Conservation (phyloP, 371 early-diverging fungal genomes). For the Lichtheimia corymbifera region DNA sequence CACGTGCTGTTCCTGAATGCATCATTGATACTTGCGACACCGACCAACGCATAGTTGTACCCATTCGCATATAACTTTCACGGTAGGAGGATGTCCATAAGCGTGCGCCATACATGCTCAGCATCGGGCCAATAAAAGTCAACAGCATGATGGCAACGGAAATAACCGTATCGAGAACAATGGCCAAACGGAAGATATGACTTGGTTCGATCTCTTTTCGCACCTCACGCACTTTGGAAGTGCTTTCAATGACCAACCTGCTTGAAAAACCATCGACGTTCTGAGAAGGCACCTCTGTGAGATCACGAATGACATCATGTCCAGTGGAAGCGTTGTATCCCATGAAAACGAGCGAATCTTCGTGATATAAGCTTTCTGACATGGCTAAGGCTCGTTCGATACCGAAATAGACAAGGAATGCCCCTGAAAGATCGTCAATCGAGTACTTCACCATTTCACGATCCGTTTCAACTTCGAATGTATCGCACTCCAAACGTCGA, state of each 20-base stretch:
- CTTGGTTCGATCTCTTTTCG: background rate
- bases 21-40: background rate
- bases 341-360: background rate
- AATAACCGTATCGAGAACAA: background rate
- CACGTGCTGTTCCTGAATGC: background rate
- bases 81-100: background rate
- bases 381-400: background rate
- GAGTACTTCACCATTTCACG: background rate
- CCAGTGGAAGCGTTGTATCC: background rate
- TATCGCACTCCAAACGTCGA: background rate
- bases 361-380: background rate
- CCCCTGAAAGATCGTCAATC: background rate
- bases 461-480: background rate
- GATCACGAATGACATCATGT: conserved; percentile 1
- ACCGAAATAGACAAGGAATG: background rate
- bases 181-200: background rate
- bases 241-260: background rate
- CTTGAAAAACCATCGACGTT: background rate
- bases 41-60: background rate
- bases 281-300: background rate
- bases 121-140: background rate
- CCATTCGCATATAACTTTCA: background rate
- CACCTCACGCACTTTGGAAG: background rate
- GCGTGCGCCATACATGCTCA: background rate
- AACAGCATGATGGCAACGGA: background rate